Evolutionary conservation across 2,329 filamentous ascomycete genomes (phyloP).

Genomic region (Cladosporium sp.): DNA sequence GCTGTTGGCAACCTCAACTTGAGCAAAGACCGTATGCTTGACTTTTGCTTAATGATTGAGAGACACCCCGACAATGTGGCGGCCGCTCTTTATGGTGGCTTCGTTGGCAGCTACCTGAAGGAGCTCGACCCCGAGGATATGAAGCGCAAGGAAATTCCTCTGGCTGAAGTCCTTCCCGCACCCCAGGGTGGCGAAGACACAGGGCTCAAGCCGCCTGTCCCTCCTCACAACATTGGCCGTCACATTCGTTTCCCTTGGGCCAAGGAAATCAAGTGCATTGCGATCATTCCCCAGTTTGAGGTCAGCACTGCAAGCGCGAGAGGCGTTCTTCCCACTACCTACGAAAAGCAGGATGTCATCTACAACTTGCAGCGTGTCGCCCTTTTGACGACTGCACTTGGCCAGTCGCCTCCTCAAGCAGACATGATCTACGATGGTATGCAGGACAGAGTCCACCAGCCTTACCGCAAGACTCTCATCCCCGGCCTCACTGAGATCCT

Average conservation of each 20-base stretch:
- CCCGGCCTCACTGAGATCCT: slow-evolving; percentile 89
- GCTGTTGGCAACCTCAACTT: slow-evolving; percentile 78
- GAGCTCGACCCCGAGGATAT: slow-evolving; percentile 86
- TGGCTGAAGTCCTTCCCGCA: slow-evolving; percentile 86
- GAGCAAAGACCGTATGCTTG: slow-evolving; percentile 76
- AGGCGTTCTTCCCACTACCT: slow-evolving; percentile 74
- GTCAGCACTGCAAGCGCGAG: slow-evolving; percentile 91
- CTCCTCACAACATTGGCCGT: slow-evolving; percentile 89
- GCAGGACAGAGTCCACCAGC: slow-evolving; percentile 98
- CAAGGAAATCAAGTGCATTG: slow-evolving; percentile 91
- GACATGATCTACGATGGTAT: slow-evolving; percentile 96
- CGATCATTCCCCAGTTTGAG: slow-evolving; percentile 93
- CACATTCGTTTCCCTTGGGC: slow-evolving; percentile 96
- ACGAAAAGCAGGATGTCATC: slow-evolving; percentile 80
- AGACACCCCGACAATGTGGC: slow-evolving; percentile 93
- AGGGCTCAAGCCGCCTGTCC: slow-evolving; percentile 77
- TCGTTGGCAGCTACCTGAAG: slow-evolving; percentile 94
- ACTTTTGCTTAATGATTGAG: slow-evolving; percentile 96
- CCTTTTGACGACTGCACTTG: slow-evolving; percentile 82
- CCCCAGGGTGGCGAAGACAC: slow-evolving; percentile 91
- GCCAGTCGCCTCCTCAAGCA: slow-evolving; percentile 83
- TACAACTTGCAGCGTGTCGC: slow-evolving; percentile 96
- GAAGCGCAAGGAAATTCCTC: slow-evolving; percentile 85
- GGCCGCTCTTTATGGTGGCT: slow-evolving; percentile 90
- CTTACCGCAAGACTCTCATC: slow-evolving; percentile 86